These are phyloP conservation scores for Russula ochroleuca DNA, from an alignment of 768 basidiomycete genomes.

Conservation along the genomic window DNA sequence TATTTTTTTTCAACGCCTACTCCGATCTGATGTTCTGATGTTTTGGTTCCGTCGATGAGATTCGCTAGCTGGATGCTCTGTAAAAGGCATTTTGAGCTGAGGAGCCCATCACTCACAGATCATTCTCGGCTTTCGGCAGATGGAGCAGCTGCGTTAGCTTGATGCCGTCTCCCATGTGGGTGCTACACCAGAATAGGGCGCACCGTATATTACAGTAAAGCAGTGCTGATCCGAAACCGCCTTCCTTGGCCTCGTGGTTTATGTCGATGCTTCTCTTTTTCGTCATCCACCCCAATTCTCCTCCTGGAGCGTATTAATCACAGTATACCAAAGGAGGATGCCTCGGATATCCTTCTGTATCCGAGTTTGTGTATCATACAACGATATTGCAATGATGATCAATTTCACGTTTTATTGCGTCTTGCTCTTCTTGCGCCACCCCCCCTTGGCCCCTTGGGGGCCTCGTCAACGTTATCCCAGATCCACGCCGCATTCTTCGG, in stretches of 20 bases:
- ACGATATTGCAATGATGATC: no score
- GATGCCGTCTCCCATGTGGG: no score
- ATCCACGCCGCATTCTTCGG: no score
- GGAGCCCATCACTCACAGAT: not conserved
- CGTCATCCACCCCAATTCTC: not conserved
- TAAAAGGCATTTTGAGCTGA: not conserved
- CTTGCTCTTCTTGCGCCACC: no score
- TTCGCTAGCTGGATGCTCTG: not conserved
- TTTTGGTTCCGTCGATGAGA: no score
- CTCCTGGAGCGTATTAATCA: no score
- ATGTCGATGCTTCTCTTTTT: not conserved
- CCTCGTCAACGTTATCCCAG: no score
- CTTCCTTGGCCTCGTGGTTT: not conserved
- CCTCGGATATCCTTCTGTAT: not conserved
- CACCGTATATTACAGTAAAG: not conserved
- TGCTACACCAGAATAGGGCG: no score
- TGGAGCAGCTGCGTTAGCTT: no score
- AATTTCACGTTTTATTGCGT: not conserved
- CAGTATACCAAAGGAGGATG: not conserved
- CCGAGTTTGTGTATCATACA: no score
- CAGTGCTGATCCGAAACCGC: not conserved
- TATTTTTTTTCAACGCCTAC: not conserved
- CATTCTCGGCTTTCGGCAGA: not conserved
- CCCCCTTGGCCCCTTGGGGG: not conserved
- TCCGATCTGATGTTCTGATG: no score